Percentiles rank a stretch among this genome's conserved stretches.
Evolutionary conservation across 2,329 filamentous ascomycete genomes (phyloP).

Genomic region (Scytalidium sp.): DNA sequence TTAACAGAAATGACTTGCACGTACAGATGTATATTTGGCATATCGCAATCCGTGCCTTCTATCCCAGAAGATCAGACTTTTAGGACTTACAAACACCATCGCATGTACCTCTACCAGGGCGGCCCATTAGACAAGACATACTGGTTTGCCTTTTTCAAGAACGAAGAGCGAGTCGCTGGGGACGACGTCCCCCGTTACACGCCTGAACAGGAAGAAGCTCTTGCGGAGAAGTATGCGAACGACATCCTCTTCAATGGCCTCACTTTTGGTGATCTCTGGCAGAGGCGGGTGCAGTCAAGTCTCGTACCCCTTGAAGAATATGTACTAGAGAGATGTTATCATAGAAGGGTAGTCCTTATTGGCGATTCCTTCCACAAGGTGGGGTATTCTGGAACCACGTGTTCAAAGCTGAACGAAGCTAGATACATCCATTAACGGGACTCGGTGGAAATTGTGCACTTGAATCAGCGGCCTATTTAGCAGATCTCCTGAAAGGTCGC

Average conservation of each 20-base stretch:
- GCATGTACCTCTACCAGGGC: too few species aligned
- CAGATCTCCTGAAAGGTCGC: too few species aligned
- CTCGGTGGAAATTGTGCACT: conserved; percentile 35
- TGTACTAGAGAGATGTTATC: conserved; percentile 36
- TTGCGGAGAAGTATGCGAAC: conserved; percentile 4
- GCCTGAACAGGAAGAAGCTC: conserved; percentile 10
- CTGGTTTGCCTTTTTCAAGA: conserved; percentile 15
- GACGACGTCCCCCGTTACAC: conserved; percentile 17
- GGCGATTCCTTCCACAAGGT: conserved; percentile 24
- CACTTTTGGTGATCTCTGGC: conserved; percentile 13
- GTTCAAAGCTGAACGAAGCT: conserved; percentile 2
- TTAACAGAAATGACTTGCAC: too few species aligned
- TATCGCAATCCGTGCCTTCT: too few species aligned
- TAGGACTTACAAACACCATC: too few species aligned
- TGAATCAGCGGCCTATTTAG: conserved; percentile 30
- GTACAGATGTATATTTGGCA: too few species aligned
- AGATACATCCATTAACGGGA: conserved; percentile 26
- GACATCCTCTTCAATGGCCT: conserved; percentile 6
- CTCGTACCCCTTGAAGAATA: conserved; percentile 14
- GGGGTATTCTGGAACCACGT: conserved; percentile 1
- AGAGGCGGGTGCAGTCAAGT: conserved; percentile 3
- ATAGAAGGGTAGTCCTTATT: conserved; percentile 30
- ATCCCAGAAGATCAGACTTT: too few species aligned
- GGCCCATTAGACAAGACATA: too few species aligned
- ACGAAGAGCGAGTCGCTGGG: conserved; percentile 10